phyloP scores from a whole-genome alignment of 108 stramenopile species.

The Nannochloropsis gaditana region DNA sequence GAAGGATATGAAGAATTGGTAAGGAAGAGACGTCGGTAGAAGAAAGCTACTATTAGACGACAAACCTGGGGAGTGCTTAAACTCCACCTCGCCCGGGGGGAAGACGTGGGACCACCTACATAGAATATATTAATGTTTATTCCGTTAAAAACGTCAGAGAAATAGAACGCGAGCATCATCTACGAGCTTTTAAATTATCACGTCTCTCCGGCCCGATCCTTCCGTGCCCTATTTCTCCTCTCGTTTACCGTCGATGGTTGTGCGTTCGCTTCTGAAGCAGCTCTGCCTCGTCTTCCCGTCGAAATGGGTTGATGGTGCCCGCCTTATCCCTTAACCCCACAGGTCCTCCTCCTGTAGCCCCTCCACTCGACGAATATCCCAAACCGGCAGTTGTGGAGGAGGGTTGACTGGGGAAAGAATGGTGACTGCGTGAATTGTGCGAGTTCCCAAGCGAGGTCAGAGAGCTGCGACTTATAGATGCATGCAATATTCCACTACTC shows the following conservation, averaged over 20 bases:
- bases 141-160: not conserved
- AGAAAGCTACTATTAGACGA: not conserved
- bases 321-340: not conserved
- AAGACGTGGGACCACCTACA: conserved; percentile 87
- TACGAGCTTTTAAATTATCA: not conserved
- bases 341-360: not conserved
- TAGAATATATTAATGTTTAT: not conserved
- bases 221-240: not conserved
- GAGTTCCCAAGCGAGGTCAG: not conserved
- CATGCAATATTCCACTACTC: not conserved
- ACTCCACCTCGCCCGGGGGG: conserved; percentile 64
- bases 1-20: conserved; percentile 53
- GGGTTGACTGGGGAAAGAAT: no score
- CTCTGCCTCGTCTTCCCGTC: conserved; percentile 80
- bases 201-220: not conserved
- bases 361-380: not conserved
- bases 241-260: conserved; percentile 69
- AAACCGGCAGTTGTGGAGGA: no score
- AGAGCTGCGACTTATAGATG: not conserved
- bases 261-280: conserved; percentile 79
- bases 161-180: not conserved
- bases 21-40: not conserved
- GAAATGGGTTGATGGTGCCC: conserved; percentile 70
- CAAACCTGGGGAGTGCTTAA: conserved; percentile 27
- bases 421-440: not conserved